These are phyloP conservation scores for Lanmaoa pseudosensibilis DNA, from an alignment of 768 basidiomycete genomes.

Conservation along the genomic window DNA sequence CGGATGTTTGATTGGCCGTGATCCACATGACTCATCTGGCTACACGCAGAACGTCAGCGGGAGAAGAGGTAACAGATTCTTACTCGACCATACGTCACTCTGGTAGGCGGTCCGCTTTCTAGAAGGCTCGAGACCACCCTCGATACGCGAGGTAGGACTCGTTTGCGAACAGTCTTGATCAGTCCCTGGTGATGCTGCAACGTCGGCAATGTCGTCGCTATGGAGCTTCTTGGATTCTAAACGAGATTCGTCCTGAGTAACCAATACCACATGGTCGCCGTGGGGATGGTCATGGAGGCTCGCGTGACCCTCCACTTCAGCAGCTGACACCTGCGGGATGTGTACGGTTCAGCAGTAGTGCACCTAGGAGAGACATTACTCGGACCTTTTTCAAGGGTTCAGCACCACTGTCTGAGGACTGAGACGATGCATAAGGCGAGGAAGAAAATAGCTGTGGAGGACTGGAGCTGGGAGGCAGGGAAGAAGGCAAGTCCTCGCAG, in stretches of 20 bases:
- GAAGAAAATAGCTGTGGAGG: slow-evolving; percentile 45
- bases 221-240: neutral
- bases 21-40: slow-evolving; percentile 5
- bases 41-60: slow-evolving; percentile 9
- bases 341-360: neutral
- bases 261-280: neutral
- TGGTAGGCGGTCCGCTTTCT: slow-evolving; percentile 9
- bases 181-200: neutral
- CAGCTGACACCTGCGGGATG: slow-evolving; percentile 2
- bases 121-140: neutral
- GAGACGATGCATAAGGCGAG: slow-evolving; percentile 40
- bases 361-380: neutral
- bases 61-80: neutral
- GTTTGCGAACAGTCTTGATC: neutral
- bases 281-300: neutral
- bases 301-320: neutral
- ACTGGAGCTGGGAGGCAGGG: slow-evolving; percentile 47
- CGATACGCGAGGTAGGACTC: neutral
- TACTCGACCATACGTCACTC: slow-evolving; percentile 15
- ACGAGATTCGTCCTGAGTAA: neutral
- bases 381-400: slow-evolving; percentile 21
- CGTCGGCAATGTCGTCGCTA: neutral
- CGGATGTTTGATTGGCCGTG: slow-evolving; percentile 17
- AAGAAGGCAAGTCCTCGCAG: slow-evolving; percentile 16
- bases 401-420: slow-evolving; percentile 22